Evolutionary conservation across 192 early-diverging fungal genomes (phyloP).

Genomic region (Spizellomyces punctatus): DNA sequence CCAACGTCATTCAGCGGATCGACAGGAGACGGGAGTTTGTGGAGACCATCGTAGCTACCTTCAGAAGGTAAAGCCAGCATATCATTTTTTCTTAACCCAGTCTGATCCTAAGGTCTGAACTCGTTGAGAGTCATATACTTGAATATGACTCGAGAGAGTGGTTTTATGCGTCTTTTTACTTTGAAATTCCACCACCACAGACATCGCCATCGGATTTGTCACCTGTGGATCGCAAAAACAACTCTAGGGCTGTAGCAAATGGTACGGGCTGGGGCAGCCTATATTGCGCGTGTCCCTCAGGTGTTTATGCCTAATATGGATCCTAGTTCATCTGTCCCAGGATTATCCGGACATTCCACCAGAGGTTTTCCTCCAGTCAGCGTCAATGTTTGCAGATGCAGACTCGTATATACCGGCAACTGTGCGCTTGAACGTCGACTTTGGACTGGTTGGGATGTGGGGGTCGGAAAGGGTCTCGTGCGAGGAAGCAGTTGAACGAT

Average conservation of each 20-base stretch:
- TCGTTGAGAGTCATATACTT: conserved; percentile 5
- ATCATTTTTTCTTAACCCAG: too few relatives aligned
- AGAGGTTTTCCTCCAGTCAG: conserved; percentile 22
- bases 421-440: not conserved
- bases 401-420: conserved; percentile 4
- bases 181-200: conserved; percentile 7
- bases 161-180: conserved; percentile 15
- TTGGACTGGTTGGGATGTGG: too few relatives aligned
- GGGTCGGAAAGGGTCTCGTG: too few relatives aligned
- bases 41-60: conserved; percentile 3
- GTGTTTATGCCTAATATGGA: not conserved
- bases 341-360: conserved; percentile 30
- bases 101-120: not conserved
- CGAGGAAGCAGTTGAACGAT: too few relatives aligned
- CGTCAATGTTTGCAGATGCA: not conserved
- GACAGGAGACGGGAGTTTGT: conserved; percentile 9
- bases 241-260: not conserved
- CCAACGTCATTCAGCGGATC: not conserved
- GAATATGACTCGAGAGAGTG: conserved; percentile 14
- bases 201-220: not conserved
- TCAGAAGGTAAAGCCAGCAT: not conserved
- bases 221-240: not conserved
- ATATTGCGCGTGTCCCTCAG: not conserved
- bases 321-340: conserved; percentile 15
- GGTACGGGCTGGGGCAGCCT: not conserved